Percentiles rank a stretch among this genome's conserved stretches.
Conservation (phyloP, 1,284 basidiomycete species). For the Coniferiporia weirii region DNA sequence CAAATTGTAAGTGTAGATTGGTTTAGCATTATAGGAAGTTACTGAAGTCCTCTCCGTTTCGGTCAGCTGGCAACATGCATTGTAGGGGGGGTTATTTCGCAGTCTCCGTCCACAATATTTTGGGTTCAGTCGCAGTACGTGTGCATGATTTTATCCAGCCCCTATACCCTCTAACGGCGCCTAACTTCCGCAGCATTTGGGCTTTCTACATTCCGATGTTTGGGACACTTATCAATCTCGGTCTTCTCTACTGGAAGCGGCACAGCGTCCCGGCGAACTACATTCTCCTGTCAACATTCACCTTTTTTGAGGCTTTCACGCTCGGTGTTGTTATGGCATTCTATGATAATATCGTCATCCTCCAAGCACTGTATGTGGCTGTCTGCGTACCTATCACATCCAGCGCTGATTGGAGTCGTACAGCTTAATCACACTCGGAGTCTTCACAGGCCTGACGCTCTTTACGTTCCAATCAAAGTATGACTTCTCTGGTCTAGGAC, state of each 20-base stretch:
- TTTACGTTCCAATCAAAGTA: slow-evolving; percentile 88
- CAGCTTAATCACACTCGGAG: slow-evolving; percentile 78
- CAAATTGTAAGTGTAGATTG: slow-evolving; percentile 52
- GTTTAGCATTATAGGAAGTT: not conserved
- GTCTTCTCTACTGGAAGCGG: slow-evolving; percentile 81
- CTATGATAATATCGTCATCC: slow-evolving; percentile 70
- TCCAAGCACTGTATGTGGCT: slow-evolving; percentile 71
- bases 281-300: slow-evolving; percentile 72
- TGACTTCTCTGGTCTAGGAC: slow-evolving; percentile 81
- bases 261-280: slow-evolving; percentile 82
- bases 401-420: slow-evolving; percentile 18
- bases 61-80: slow-evolving; percentile 62
- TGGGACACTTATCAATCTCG: slow-evolving; percentile 70
- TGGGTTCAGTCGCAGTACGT: slow-evolving; percentile 72
- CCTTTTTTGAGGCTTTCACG: slow-evolving; percentile 73
- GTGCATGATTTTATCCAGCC: not conserved
- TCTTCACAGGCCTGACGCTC: slow-evolving; percentile 82
- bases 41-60: slow-evolving; percentile 1
- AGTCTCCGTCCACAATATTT: slow-evolving; percentile 45
- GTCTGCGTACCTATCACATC: not conserved
- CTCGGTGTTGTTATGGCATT: slow-evolving; percentile 76
- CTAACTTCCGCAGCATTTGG: slow-evolving; percentile 49
- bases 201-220: slow-evolving; percentile 71
- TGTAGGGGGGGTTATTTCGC: slow-evolving; percentile 63
- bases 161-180: not conserved